These are phyloP conservation scores for Flaveria sonorensis DNA, from an alignment of 129 eudicot species.

Conservation along the genomic window DNA sequence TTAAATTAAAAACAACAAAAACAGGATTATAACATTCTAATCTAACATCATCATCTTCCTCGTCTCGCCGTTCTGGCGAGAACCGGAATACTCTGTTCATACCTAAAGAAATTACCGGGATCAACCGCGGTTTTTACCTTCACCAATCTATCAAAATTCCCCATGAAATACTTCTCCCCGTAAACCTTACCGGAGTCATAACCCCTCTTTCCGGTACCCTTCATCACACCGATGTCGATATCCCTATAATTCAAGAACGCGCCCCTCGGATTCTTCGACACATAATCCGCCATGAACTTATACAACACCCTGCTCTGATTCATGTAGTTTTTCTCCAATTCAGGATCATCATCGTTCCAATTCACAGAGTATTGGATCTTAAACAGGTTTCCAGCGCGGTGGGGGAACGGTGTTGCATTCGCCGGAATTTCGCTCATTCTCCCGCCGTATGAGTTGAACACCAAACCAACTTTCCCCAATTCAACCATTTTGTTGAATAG, in stretches of 20 bases:
- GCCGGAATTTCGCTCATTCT: slow-evolving; percentile 48
- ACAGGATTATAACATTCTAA: neutral
- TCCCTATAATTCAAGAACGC: slow-evolving; percentile 36
- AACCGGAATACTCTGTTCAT: slow-evolving; percentile 47
- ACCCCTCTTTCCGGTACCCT: slow-evolving; percentile 29
- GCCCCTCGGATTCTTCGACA: slow-evolving; percentile 40
- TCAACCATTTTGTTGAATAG: slow-evolving; percentile 37
- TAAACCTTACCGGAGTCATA: slow-evolving; percentile 41
- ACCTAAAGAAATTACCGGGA: slow-evolving; percentile 44
- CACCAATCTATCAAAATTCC: slow-evolving; percentile 49
- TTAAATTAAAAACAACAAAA: neutral
- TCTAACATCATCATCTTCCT: slow-evolving; percentile 23
- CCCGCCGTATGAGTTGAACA: slow-evolving; percentile 56
- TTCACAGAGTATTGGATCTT: slow-evolving; percentile 44
- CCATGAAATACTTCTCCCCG: slow-evolving; percentile 44
- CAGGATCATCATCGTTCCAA: slow-evolving; percentile 44
- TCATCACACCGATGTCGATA: slow-evolving; percentile 39
- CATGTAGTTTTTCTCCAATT: slow-evolving; percentile 31
- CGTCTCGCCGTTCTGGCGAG: slow-evolving; percentile 5
- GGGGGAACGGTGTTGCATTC: slow-evolving; percentile 54
- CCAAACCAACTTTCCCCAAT: slow-evolving; percentile 36
- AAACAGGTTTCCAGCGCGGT: slow-evolving; percentile 58
- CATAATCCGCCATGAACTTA: slow-evolving; percentile 30
- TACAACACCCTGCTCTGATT: slow-evolving; percentile 34
- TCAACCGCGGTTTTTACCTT: slow-evolving; percentile 49